A percentile compares a stretch with the other conserved stretches of the same genome.
Conservation (phyloP, 2,329 filamentous ascomycete genomes). For the Alternaria burnsii region DNA sequence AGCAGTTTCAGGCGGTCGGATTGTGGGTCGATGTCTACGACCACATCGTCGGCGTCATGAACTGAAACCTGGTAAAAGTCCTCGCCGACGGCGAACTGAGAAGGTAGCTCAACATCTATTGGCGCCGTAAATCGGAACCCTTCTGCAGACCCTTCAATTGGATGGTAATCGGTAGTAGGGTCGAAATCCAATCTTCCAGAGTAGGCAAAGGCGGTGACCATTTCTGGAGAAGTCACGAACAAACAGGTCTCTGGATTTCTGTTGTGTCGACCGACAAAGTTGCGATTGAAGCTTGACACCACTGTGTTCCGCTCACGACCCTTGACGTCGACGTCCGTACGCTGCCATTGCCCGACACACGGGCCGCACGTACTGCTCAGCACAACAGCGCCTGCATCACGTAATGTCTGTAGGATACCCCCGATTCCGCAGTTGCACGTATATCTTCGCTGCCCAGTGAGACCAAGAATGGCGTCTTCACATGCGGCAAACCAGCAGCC, state of each 20-base stretch:
- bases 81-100: conserved; percentile 30
- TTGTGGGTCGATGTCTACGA: conserved; percentile 36
- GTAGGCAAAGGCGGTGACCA: neutral
- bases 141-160: conserved; percentile 6
- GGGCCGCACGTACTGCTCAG: conserved; percentile 49
- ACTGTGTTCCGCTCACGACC: conserved; percentile 43
- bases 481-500: conserved; percentile 37
- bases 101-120: conserved; percentile 36
- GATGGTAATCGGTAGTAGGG: conserved; percentile 14
- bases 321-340: conserved; percentile 41
- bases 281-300: conserved; percentile 50
- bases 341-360: conserved; percentile 50
- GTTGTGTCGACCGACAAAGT: conserved; percentile 51
- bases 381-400: conserved; percentile 35
- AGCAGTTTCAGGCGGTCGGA: conserved; percentile 40
- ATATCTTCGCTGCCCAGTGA: conserved; percentile 50
- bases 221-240: conserved; percentile 58
- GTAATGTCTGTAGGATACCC: conserved; percentile 39
- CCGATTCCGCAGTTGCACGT: conserved; percentile 41
- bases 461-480: conserved; percentile 43
- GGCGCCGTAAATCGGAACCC: conserved; percentile 41
- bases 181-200: neutral
- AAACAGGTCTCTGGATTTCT: conserved; percentile 57
- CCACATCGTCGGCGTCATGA: conserved; percentile 24
- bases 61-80: conserved; percentile 38